Evolutionary conservation across 805 yeast genomes (phyloP).

Genomic region (Starmerella kuoi): DNA sequence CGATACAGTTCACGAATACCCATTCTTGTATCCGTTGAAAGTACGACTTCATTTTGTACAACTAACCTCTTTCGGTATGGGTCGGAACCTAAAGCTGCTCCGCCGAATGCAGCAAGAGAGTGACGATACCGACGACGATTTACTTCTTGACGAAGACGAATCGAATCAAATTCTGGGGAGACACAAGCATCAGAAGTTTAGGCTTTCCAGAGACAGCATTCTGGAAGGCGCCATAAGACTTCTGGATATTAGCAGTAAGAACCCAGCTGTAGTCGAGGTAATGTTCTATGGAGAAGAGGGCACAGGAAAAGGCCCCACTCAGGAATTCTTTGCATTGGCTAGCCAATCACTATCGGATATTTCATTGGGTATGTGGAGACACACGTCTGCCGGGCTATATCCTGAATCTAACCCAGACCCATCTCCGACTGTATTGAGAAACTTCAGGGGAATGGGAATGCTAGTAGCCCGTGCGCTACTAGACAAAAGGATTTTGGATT

Average conservation of each 20-base stretch:
- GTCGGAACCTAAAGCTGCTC: constrained; percentile 52
- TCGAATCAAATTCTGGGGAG: constrained; percentile 42
- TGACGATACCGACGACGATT: constrained; percentile 26
- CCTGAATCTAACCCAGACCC: constrained; percentile 35
- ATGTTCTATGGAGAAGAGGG: constrained; percentile 87
- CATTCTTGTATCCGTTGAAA: constrained; percentile 76
- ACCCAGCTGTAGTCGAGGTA: constrained; percentile 74
- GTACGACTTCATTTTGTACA: constrained; percentile 67
- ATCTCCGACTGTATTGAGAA: constrained; percentile 27
- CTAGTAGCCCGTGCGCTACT: constrained; percentile 77
- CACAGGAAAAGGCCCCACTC: constrained; percentile 92
- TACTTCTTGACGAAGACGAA: constrained; percentile 13
- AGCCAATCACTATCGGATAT: constrained; percentile 59
- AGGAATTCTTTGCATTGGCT: constrained; percentile 77
- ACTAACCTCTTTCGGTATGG: constrained; percentile 74
- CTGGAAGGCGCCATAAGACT: constrained; percentile 71
- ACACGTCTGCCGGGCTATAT: constrained; percentile 44
- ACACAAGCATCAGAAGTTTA: constrained; percentile 63
- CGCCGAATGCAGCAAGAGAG: constrained; percentile 51
- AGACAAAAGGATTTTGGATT: constrained; percentile 80
- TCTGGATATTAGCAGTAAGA: constrained; percentile 58
- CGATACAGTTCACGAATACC: constrained; percentile 55
- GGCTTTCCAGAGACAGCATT: constrained; percentile 58
- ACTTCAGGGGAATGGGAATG: constrained; percentile 61
- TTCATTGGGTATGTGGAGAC: constrained; percentile 59